Evolutionary conservation across 2,329 filamentous ascomycete genomes (phyloP), one percentile per base, ranked within the genome.

Genomic region (Cladophialophora psammophila): DNA sequence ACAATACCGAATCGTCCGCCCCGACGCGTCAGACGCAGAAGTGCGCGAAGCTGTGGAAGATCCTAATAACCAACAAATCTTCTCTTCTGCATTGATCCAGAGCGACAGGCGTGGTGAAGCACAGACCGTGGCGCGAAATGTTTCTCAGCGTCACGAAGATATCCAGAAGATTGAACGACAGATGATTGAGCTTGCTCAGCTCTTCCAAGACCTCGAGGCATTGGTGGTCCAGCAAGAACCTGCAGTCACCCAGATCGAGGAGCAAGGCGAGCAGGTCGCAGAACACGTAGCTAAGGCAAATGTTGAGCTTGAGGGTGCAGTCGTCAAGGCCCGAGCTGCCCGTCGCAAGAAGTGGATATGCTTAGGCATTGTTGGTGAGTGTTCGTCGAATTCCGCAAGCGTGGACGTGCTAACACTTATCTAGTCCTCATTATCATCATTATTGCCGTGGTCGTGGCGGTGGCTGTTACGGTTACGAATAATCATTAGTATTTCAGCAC

Each of bases 261-360:
- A 90, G 75, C 93, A 94, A 81, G 92, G 88, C 42, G 91, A 96
- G 79, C 91, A 96, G 76, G 91, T 95, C 45, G 88, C 91, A 57
- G 88, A 91, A 65, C 92, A 98, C 78, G 87, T 97, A 56, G 88
- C 90, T 75, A 91, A 95, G 78, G 94, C 90, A 71, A 97, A 95
- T 76, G 86, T 88, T 70, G 88, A 97, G 79, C 91, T 98, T 67
- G 88, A 86, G 45, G 87, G 86, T n/a, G 94, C 94, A 12, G 91
- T 97, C 69, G 85, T 86, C 68, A 96, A 92, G 73, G 94, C 94
- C 8, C 86, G 90, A 77, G 87, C 88, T 73, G 92, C 91, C 59
- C 87, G 92, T 73, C 92, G 89, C 83, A 96, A 96, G 93, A 97
- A 97, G 91, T 97, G 93, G 94, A 94, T 91, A 78, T 97, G 93